Evolutionary conservation across 495 filamentous ascomycete species (phyloP).

Genomic region (Cercophora sp.): DNA sequence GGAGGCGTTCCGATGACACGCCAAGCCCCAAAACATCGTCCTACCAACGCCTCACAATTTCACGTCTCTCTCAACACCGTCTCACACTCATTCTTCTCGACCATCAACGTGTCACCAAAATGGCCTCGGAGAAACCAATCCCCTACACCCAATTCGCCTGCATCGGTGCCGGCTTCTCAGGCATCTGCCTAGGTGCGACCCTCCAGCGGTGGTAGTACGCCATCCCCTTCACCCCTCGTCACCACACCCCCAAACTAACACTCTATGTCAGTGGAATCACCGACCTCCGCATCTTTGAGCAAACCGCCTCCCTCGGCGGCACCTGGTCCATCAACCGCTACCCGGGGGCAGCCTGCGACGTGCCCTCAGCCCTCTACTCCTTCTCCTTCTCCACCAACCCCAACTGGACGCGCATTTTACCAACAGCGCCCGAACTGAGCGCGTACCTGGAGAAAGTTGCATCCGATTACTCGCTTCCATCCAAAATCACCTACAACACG

Average conservation of each 20-base stretch:
- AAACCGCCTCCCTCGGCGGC: conserved; percentile 58
- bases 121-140: not conserved
- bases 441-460: conserved; percentile 59
- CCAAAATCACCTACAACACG: conserved; percentile 58
- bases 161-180: conserved; percentile 63
- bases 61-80: too few relatives aligned
- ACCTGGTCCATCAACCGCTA: conserved; percentile 69
- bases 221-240: too few relatives aligned
- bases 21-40: too few relatives aligned
- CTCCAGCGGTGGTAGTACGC: conserved; percentile 55
- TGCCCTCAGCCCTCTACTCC: conserved; percentile 48
- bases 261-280: too few relatives aligned
- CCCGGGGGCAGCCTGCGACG: conserved; percentile 52
- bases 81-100: too few relatives aligned
- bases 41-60: too few relatives aligned
- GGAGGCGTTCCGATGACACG: too few relatives aligned
- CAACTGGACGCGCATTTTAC: conserved; percentile 54
- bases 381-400: conserved; percentile 60
- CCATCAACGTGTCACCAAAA: too few relatives aligned
- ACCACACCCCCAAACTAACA: too few relatives aligned
- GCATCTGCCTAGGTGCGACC: conserved; percentile 61
- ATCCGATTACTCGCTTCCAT: conserved; percentile 52
- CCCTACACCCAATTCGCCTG: conserved; percentile 38
- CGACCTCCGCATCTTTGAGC: conserved; percentile 60
- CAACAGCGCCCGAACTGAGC: conserved; percentile 52